Base-by-base conservation (phyloP, 1,284 basidiomycete genomes). In the Naganishia sp. region DNA sequence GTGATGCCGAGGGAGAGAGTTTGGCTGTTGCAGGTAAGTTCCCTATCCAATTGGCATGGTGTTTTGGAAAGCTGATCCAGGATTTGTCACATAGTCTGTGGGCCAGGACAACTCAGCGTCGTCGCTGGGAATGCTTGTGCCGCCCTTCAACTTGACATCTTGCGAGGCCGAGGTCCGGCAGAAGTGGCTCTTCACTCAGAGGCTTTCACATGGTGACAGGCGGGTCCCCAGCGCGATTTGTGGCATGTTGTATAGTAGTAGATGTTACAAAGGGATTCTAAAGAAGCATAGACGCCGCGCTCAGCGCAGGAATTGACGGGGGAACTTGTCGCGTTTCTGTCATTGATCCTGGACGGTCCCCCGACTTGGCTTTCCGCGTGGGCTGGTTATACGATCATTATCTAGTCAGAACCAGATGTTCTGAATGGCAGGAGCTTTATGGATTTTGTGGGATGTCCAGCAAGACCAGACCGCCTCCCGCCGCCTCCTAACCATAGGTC, bases 1-100 rank as follows among this genome's bases (percentile, higher is more conserved):
- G 16, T 6, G 48, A 49, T 25, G 57, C 57, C 16, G 21, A 50
- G 1, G 48, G 57, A 7, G 45, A 52, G 21, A 64, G 63, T 31
- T 16, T 64, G 25, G 63, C 52, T 2, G 46, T 64, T 23, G 45
- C 63, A 21, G 63, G 63, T 64, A 21, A 15, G 63, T 64, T 10
- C n/a, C 4, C 54, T 39, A 16, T 16, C 13, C 6, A 18, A n/a
- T 15, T 3, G 28, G 21, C n/a, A n/a, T 13, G n/a, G 39, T 39
- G 36, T 39, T 28, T 28, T 28, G 28, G 28, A 52, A 23, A 28
- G 11, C 21, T 15, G 16, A 25, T n/a, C 33, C 36, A 5, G 28
- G 13, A 6, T 13, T 7, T 39, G 36, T 54, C 54, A 11, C 6
- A 46, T 25, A 65, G 54, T 65, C 7, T 65, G 63, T 42, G 63